Evolutionary conservation across 192 early-diverging fungal genomes (phyloP), one percentile per base, ranked within the genome.

Genomic region (Lobosporangium transversale): DNA sequence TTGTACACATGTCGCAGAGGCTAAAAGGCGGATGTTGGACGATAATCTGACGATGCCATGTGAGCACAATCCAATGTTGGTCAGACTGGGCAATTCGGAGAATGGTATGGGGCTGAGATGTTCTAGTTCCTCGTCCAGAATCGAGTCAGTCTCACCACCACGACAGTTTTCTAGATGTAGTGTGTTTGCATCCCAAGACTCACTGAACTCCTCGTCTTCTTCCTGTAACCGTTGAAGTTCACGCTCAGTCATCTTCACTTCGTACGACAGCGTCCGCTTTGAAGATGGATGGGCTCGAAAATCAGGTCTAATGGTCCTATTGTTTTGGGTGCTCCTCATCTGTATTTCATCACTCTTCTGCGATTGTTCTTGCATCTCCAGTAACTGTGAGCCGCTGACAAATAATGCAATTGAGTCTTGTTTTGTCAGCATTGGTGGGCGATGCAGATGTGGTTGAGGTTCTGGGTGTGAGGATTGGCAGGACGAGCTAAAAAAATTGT

Each of bases 11-110:
- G 88, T 89, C 18, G 89, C 89, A 24, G 79, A 70, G 18, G 55
- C 50, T 14, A 93, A 75, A 35, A 91, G 84, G 8, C 89, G 88
- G 51, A 95, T 89, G 62, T 91, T 92, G 8, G 87, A 85, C 45
- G 88, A 88, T 42, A 95, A 69, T 56, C 73, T 74, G 17, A 89
- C 83, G 20, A 95, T 62, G n/a, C 73, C 68, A 36, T 79, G 75
- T 20, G 78, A 79, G 62, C 87, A 93, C 31, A 92, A 70, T 30
- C 87, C 87, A 56, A 93, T 85, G 64, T 79, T 79, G 43, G 75
- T 82, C 31, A 82, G 47, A 31, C 65, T 82, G 14, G 69, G 80
- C 51, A 82, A 51, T 27, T 82, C 80, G 0, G 70, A 73, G 50
- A 82, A 82, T 3, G 67, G 58, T 33, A 82, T 68, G 4, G 55